These are phyloP conservation scores for Colletotrichum magnum DNA, from an alignment of 2,329 filamentous ascomycete species.

Conservation along the genomic window DNA sequence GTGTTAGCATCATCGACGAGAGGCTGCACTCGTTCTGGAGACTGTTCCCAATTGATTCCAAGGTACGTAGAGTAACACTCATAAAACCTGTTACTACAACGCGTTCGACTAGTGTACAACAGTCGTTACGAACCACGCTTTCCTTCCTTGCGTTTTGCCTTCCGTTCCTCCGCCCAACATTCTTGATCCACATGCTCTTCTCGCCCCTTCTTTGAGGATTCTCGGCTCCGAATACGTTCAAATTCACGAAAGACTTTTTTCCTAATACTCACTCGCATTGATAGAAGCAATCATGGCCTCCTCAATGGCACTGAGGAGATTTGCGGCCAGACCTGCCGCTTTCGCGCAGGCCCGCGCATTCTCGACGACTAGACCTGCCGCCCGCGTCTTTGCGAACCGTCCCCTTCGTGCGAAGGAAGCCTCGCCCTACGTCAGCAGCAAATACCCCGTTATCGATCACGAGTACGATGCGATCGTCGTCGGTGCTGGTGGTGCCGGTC, in stretches of 20 bases:
- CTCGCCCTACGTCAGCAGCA: constrained; percentile 85
- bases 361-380: constrained; percentile 86
- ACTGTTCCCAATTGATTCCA: constrained; percentile 31
- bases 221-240: neutral
- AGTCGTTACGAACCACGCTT: constrained; percentile 17
- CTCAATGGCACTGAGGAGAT: constrained; percentile 75
- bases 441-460: constrained; percentile 98
- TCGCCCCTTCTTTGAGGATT: neutral
- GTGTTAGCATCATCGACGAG: constrained; percentile 32
- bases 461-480: constrained; percentile 98
- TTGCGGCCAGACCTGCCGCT: constrained; percentile 72
- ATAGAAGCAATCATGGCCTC: constrained; percentile 65
- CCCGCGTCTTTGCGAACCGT: constrained; percentile 87
- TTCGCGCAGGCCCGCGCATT: constrained; percentile 83
- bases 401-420: constrained; percentile 95
- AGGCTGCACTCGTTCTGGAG: constrained; percentile 38
- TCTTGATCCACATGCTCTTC: constrained; percentile 10
- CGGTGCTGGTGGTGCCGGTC: constrained; percentile 84
- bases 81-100: neutral
- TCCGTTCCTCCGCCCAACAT: constrained; percentile 6
- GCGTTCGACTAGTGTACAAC: constrained; percentile 25
- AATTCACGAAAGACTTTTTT: neutral
- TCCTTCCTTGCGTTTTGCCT: neutral
- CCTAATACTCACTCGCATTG: constrained; percentile 22
- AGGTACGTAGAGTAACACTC: constrained; percentile 3